These are phyloP conservation scores for Entonaema liquescens DNA, from an alignment of 495 filamentous ascomycete species.

Conservation along the genomic window DNA sequence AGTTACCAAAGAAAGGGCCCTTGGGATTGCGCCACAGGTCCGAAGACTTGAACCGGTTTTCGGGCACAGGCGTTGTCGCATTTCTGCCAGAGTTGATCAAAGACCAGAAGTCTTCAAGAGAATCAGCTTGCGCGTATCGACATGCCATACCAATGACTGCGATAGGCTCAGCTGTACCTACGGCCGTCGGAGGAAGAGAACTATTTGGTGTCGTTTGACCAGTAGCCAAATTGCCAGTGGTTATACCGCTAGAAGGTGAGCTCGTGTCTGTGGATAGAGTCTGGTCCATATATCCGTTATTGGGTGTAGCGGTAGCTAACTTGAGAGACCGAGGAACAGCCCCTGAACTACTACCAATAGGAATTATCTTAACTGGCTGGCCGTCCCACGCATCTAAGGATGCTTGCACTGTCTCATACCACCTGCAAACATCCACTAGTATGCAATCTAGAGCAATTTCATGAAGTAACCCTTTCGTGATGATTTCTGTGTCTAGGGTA, in stretches of 20 bases:
- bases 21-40: slow-evolving; percentile 25
- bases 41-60: slow-evolving; percentile 12
- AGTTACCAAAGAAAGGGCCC: slow-evolving; percentile 41
- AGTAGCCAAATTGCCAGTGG: slow-evolving; percentile 8
- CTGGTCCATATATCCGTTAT: not conserved
- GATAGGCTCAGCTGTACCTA: slow-evolving; percentile 2
- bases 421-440: slow-evolving; percentile 9
- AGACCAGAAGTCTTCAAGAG: slow-evolving; percentile 26
- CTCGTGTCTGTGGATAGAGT: not conserved
- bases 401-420: slow-evolving; percentile 19
- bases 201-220: slow-evolving; percentile 16
- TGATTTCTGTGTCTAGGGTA: slow-evolving; percentile 16
- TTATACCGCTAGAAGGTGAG: slow-evolving; percentile 7
- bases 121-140: slow-evolving; percentile 22
- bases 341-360: slow-evolving; percentile 18
- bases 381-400: slow-evolving; percentile 4
- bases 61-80: slow-evolving; percentile 20
- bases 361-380: slow-evolving; percentile 10
- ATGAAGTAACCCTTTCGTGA: slow-evolving; percentile 14
- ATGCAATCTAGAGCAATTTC: slow-evolving; percentile 20
- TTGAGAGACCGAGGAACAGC: slow-evolving; percentile 18
- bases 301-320: not conserved
- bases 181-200: not conserved
- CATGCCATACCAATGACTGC: slow-evolving; percentile 29
- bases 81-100: slow-evolving; percentile 24